Base-by-base conservation (phyloP, 441 rosid genomes). In the Erysimum pusillum region DNA sequence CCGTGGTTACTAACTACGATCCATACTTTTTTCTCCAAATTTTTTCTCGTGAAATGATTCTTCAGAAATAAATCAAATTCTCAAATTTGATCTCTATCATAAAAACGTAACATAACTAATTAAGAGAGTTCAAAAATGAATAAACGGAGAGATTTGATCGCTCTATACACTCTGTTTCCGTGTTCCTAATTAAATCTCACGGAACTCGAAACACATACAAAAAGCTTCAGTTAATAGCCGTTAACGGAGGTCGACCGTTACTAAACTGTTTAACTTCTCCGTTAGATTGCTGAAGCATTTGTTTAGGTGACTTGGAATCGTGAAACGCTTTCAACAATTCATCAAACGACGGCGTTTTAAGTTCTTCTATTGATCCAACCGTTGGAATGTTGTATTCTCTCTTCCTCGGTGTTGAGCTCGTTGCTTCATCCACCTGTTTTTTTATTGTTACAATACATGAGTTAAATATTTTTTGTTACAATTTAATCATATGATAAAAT, bases 391-490 rank as follows among this genome's bases (percentile, higher is more conserved):
- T 89, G 79, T 90, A 86, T 4, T 85, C 71, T 82, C 97, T 91
- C 86, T 88, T 90, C 81, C 87, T 88, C 4, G 94, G 99, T 11
- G 97, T 94, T 32, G 98, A 96, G 84, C 98, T 90, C 8, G 98
- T 87, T 34, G 94, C 95, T 74, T 92, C 90, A 67, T 94, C 98
- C 82, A 96, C 89, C 99, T 94, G 82, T 69, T 22, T 5, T 25
- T 25, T 25, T 25, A 2, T 25, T 25, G 2, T 25, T 25, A 2
- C 28, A 25, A 25, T 25, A 25, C 2, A 32, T 0, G 22, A 4
- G 22, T 14, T 14, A 5, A 31, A 9, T 6, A 38, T 17, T 32
- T 3, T 57, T n/a, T 1, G 35, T 3, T 60, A 22, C 25, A 28
- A 67, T 22, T 57, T 46, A 14, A 31, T 28, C 14, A 35, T 56